phyloP scores from a whole-genome alignment of 495 filamentous ascomycete genomes.

The Penicillium subrubescens region DNA sequence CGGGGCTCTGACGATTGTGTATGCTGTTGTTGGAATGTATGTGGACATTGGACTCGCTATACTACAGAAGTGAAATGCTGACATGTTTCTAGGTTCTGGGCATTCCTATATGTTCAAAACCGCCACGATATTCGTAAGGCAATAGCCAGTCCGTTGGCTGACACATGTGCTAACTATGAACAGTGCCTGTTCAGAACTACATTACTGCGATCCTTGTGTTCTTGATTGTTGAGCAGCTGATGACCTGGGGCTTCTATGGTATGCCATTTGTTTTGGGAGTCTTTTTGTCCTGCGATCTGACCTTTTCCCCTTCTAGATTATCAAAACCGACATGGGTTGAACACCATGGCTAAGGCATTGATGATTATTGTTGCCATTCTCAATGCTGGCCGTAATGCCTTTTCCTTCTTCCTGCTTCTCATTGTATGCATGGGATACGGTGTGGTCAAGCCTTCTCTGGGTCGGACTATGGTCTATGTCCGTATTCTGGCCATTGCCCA shows the following conservation, averaged over 20 bases:
- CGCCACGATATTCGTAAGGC: slow-evolving; percentile 81
- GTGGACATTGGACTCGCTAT: slow-evolving; percentile 22
- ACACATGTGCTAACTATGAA: slow-evolving; percentile 34
- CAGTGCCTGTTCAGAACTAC: slow-evolving; percentile 98
- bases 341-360: slow-evolving; percentile 74
- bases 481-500: slow-evolving; percentile 88
- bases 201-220: slow-evolving; percentile 97
- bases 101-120: slow-evolving; percentile 93
- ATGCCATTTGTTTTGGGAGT: slow-evolving; percentile 12
- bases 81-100: slow-evolving; percentile 72
- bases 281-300: slow-evolving; percentile 10
- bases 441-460: slow-evolving; percentile 93
- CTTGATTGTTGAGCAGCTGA: slow-evolving; percentile 90
- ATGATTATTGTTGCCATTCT: slow-evolving; percentile 89
- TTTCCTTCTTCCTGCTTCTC: slow-evolving; percentile 97
- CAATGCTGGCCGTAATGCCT: slow-evolving; percentile 91
- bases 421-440: slow-evolving; percentile 99
- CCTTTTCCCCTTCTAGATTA: slow-evolving; percentile 60
- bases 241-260: slow-evolving; percentile 97
- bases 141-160: neutral
- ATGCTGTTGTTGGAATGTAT: slow-evolving; percentile 79
- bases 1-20: slow-evolving; percentile 89
- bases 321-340: slow-evolving; percentile 84
- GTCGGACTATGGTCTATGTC: slow-evolving; percentile 91
- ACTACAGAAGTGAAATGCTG: slow-evolving; percentile 16